A percentile compares a stretch with the other conserved stretches of the same genome.
Evolutionary conservation across 108 stramenopile species (phyloP).

Genomic region (Fistulifera pelliculosa): DNA sequence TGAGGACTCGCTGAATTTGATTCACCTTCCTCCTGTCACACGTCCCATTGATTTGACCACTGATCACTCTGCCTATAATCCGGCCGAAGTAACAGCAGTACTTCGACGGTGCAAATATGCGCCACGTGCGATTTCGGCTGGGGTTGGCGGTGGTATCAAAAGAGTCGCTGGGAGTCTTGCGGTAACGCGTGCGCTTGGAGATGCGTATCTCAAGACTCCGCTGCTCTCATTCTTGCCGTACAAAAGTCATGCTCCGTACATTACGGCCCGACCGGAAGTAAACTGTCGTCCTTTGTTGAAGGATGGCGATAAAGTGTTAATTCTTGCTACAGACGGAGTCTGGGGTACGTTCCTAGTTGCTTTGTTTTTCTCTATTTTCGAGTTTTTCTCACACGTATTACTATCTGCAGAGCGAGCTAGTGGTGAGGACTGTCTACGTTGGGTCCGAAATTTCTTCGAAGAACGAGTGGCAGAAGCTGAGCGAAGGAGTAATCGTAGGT

Average conservation of each 20-base stretch:
- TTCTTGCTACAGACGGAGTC: slow-evolving; percentile 79
- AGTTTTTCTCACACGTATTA: too few relatives aligned
- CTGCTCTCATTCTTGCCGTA: slow-evolving; percentile 71
- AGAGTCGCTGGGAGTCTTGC: slow-evolving; percentile 79
- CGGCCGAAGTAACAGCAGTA: slow-evolving; percentile 71
- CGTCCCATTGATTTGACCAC: slow-evolving; percentile 77
- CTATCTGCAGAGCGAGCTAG: slow-evolving; percentile 38
- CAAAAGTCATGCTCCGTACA: slow-evolving; percentile 76
- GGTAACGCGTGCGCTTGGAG: slow-evolving; percentile 78
- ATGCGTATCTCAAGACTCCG: slow-evolving; percentile 81
- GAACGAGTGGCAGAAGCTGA: slow-evolving; percentile 53
- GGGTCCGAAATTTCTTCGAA: slow-evolving; percentile 65
- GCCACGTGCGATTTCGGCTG: slow-evolving; percentile 63
- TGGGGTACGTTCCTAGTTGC: slow-evolving; percentile 20
- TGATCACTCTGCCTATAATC: slow-evolving; percentile 83
- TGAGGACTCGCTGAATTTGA: slow-evolving; percentile 31
- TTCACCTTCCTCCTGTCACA: slow-evolving; percentile 47
- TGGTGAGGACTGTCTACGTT: slow-evolving; percentile 61
- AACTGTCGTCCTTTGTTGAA: slow-evolving; percentile 64
- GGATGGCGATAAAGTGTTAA: slow-evolving; percentile 59
- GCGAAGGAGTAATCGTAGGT: slow-evolving; percentile 20
- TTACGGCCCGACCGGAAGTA: slow-evolving; percentile 81
- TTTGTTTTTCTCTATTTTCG: too few relatives aligned
- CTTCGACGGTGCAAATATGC: slow-evolving; percentile 75
- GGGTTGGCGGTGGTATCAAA: slow-evolving; percentile 77